Base-by-base conservation (phyloP, 1,284 basidiomycete species). In the Malassezia yamatoensis region DNA sequence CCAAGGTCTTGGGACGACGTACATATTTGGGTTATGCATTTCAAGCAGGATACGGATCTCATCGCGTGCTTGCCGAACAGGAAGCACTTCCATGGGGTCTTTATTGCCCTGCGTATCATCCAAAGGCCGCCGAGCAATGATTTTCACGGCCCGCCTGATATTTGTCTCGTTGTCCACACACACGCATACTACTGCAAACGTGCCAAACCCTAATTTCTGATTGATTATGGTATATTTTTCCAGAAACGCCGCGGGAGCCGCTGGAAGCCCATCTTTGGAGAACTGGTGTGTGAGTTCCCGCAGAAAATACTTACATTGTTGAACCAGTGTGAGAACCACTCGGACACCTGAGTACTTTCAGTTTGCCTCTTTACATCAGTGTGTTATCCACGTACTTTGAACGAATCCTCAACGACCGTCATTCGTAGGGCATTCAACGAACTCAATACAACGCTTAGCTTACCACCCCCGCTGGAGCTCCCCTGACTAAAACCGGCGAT, bases 81-180 rank as follows among this genome's bases (percentile, higher is more conserved):
- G 51, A 18, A 18, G 21, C 16, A 49, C 34, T 24, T 49, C 38
- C 9, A 24, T 9, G 3, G 38, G 66, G 7, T 10, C 39, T 21
- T 40, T 12, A 20, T 21, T 10, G 0, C 11, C n/a, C 9, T 39
- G 11, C 5, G 10, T 20, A 1, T 29, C 8, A 7, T n/a, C 64
- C 33, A 74, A 59, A 9, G 70, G 71, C 51, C 64, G 64, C 40
- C 71, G 68, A 8, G 71, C 69, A 40, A 74, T 72, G 56, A 74
- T 70, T 59, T 74, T 74, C 45, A 72, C 61, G 1, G 72, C 72
- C 4, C 63, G 59, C 32, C 67, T 51, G n/a, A 60, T 60, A 38
- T 70, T 66, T 0, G 70, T 67, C 20, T 54, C 35, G 16, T 54
- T 62, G 16, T 64, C 63, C 3, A 56, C 49, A 52, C 69, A 67